These are phyloP conservation scores for Syzygium aqueum DNA, from an alignment of 345 rosid genomes.

Conservation along the genomic window DNA sequence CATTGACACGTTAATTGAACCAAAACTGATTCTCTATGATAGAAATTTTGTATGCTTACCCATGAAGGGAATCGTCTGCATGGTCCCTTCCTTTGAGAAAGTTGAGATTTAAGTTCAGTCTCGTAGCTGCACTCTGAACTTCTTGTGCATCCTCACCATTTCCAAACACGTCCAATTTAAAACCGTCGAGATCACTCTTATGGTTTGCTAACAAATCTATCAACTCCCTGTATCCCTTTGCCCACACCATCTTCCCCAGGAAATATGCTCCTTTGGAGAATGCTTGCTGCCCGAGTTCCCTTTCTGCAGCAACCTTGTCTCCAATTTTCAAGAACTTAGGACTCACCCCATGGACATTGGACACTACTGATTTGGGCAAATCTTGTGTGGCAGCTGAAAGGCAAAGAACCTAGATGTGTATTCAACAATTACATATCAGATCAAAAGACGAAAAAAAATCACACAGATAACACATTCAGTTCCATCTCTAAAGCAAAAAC, in stretches of 20 bases:
- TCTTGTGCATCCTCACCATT: slow-evolving; percentile 94
- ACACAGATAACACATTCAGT: background rate
- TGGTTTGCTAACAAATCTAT: slow-evolving; percentile 77
- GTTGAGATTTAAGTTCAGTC: slow-evolving; percentile 63
- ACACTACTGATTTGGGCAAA: slow-evolving; percentile 74
- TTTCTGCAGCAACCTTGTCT: slow-evolving; percentile 71
- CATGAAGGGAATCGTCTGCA: slow-evolving; percentile 87
- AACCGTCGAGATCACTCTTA: slow-evolving; percentile 69
- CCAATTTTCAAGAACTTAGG: slow-evolving; percentile 92
- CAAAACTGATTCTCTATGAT: background rate
- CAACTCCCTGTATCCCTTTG: slow-evolving; percentile 93
- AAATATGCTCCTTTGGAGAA: slow-evolving; percentile 97
- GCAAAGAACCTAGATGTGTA: slow-evolving; percentile 65
- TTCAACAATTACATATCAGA: background rate
- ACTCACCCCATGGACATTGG: slow-evolving; percentile 97
- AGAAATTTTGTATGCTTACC: slow-evolving; percentile 29
- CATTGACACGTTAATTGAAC: background rate
- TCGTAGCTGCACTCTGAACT: slow-evolving; percentile 66
- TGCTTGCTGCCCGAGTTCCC: slow-evolving; percentile 83
- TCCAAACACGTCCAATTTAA: slow-evolving; percentile 88
- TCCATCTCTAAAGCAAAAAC: background rate
- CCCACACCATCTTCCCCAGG: slow-evolving; percentile 99
- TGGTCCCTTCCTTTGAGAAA: slow-evolving; percentile 92
- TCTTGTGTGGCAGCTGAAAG: slow-evolving; percentile 97
- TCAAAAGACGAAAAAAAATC: background rate